Evolutionary conservation across 1,284 basidiomycete genomes (phyloP).

Genomic region (Ceratobasidium sp.): DNA sequence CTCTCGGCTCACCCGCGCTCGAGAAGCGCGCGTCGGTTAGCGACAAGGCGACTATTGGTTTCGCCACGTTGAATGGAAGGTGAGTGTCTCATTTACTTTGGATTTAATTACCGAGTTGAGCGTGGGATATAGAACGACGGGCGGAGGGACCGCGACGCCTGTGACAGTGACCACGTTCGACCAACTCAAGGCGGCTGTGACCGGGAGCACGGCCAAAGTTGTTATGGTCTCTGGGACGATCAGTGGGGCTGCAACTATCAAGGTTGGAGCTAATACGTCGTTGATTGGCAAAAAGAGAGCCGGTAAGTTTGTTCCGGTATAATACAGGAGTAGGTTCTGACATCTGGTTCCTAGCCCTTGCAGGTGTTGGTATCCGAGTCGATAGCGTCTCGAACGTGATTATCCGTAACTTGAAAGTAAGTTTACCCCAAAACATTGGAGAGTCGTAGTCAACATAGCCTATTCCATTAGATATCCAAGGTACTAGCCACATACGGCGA

Average conservation of each 20-base stretch:
- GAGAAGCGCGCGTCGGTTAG: conserved; percentile 18
- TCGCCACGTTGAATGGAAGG: conserved; percentile 27
- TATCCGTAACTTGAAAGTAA: conserved; percentile 65
- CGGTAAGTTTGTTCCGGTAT: neutral
- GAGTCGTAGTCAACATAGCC: neutral
- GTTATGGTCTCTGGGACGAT: conserved; percentile 64
- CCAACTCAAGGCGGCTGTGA: conserved; percentile 62
- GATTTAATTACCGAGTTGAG: neutral
- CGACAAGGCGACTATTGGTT: conserved; percentile 26
- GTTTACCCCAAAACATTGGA: conserved; percentile 45
- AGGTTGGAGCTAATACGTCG: conserved; percentile 63
- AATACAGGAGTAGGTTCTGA: neutral
- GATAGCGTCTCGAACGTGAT: conserved; percentile 63
- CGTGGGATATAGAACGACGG: conserved; percentile 22
- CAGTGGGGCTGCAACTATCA: conserved; percentile 61
- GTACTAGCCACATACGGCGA: conserved; percentile 33
- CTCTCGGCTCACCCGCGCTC: neutral
- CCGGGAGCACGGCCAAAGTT: conserved; percentile 62
- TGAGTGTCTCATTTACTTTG: neutral
- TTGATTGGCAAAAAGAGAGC: conserved; percentile 58
- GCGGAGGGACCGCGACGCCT: conserved; percentile 26
- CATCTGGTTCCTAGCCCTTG: conserved; percentile 52
- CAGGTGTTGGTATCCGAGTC: conserved; percentile 62
- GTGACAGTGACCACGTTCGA: conserved; percentile 44
- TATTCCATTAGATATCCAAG: conserved; percentile 26